phyloP scores from a whole-genome alignment of 768 basidiomycete species.

The Rhodocollybia butyracea region DNA sequence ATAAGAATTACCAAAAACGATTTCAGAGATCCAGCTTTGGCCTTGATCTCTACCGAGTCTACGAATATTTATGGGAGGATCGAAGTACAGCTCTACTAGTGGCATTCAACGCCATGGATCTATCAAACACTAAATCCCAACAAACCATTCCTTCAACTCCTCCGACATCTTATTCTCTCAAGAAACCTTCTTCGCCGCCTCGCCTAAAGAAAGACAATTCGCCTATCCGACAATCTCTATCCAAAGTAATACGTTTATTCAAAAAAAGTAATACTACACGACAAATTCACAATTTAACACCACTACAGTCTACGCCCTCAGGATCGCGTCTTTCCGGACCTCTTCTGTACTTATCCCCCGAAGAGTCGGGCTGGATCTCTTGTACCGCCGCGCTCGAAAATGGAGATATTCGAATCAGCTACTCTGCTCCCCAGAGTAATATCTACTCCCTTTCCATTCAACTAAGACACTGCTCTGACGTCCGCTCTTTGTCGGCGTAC shows the following conservation, averaged over 20 bases:
- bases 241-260: slow-evolving; percentile 60
- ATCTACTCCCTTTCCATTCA: slow-evolving; percentile 38
- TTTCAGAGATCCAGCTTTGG: slow-evolving; percentile 6
- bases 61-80: slow-evolving; percentile 2
- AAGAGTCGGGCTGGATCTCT: slow-evolving; percentile 39
- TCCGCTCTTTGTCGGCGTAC: slow-evolving; percentile 50
- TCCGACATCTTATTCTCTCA: slow-evolving; percentile 12
- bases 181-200: slow-evolving; percentile 15
- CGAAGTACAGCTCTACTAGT: not conserved
- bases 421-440: slow-evolving; percentile 37
- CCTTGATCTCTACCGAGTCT: slow-evolving; percentile 2
- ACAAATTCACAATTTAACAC: slow-evolving; percentile 8
- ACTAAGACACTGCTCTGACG: slow-evolving; percentile 54
- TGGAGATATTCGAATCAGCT: slow-evolving; percentile 43
- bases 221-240: slow-evolving; percentile 60
- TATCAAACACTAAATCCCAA: slow-evolving; percentile 46
- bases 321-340: slow-evolving; percentile 26
- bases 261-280: slow-evolving; percentile 37
- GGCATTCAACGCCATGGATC: slow-evolving; percentile 30
- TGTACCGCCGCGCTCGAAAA: slow-evolving; percentile 36
- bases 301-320: slow-evolving; percentile 4
- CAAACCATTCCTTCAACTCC: slow-evolving; percentile 10
- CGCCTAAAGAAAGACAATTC: slow-evolving; percentile 43
- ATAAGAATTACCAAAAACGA: too few relatives aligned
- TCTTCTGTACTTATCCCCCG: slow-evolving; percentile 48